These are phyloP conservation scores for Ceratocystis lukuohia DNA, from an alignment of 2,329 filamentous ascomycete species.

Conservation along the genomic window DNA sequence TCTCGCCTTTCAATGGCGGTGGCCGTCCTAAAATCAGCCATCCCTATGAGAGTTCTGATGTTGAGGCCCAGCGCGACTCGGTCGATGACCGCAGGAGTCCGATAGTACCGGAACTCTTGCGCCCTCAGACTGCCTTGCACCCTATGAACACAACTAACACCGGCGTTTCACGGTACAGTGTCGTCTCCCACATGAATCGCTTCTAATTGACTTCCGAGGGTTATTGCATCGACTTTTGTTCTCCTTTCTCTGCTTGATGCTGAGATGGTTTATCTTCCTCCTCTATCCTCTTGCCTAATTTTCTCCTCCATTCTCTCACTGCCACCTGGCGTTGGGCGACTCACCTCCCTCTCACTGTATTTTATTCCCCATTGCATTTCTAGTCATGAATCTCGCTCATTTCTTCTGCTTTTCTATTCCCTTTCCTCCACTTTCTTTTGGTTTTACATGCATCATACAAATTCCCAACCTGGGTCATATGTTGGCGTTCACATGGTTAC, in stretches of 20 bases:
- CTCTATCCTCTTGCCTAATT: not conserved
- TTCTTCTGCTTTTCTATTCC: not conserved
- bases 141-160: constrained; percentile 32
- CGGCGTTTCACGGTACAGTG: constrained; percentile 35
- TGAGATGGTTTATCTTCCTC: not conserved
- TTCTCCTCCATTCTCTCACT: not conserved
- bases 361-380: not conserved
- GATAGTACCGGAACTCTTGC: constrained; percentile 40
- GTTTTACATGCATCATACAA: not conserved
- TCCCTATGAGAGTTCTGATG: constrained; percentile 27
- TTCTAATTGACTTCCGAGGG: constrained; percentile 29
- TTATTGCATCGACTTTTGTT: not conserved
- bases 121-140: constrained; percentile 46
- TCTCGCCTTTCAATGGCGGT: constrained; percentile 25
- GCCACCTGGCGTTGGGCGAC: not conserved
- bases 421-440: not conserved
- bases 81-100: constrained; percentile 34
- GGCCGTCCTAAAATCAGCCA: constrained; percentile 33
- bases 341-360: not conserved
- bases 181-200: constrained; percentile 35
- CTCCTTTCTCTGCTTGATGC: not conserved
- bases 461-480: not conserved
- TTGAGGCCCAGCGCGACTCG: constrained; percentile 22
- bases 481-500: constrained; percentile 6
- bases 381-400: not conserved